A percentile compares a stretch with the other conserved stretches of the same genome.
Conservation (phyloP, 768 basidiomycete species). For the Auricularia auricula-judae region DNA sequence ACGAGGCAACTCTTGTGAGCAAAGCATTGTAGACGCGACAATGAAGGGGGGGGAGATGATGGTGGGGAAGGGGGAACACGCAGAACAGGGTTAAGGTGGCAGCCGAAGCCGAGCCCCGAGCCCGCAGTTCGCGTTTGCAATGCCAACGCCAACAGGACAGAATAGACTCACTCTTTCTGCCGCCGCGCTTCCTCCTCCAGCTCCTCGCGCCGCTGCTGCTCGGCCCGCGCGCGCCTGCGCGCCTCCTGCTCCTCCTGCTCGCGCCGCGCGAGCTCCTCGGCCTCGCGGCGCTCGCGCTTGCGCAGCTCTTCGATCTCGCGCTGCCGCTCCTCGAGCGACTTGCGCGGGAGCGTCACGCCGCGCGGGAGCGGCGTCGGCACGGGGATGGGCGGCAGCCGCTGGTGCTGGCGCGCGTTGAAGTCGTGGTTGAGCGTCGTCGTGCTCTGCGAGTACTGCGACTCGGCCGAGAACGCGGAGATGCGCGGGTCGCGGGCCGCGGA, state of each 20-base stretch:
- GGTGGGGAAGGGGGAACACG: too few relatives aligned
- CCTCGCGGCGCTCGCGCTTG: not conserved
- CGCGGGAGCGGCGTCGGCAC: not conserved
- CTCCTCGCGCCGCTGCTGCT: not conserved
- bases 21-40: not conserved
- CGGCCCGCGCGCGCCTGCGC: not conserved
- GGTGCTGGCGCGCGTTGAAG: not conserved
- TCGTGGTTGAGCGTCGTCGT: not conserved
- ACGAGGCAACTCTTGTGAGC: not conserved
- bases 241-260: not conserved
- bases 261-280: not conserved
- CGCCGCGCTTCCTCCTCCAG: not conserved
- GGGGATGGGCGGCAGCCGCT: not conserved
- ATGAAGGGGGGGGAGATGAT: too few relatives aligned
- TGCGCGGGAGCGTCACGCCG: not conserved
- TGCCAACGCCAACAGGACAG: too few relatives aligned
- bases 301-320: not conserved
- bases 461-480: not conserved
- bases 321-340: slow-evolving; percentile 1
- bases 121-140: too few relatives aligned
- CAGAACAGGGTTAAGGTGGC: too few relatives aligned
- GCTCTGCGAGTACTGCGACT: not conserved
- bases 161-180: not conserved
- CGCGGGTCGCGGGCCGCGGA: not conserved
- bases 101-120: too few relatives aligned